phyloP scores from a whole-genome alignment of 108 stramenopile genomes.

The Cyclotella kingstonii region DNA sequence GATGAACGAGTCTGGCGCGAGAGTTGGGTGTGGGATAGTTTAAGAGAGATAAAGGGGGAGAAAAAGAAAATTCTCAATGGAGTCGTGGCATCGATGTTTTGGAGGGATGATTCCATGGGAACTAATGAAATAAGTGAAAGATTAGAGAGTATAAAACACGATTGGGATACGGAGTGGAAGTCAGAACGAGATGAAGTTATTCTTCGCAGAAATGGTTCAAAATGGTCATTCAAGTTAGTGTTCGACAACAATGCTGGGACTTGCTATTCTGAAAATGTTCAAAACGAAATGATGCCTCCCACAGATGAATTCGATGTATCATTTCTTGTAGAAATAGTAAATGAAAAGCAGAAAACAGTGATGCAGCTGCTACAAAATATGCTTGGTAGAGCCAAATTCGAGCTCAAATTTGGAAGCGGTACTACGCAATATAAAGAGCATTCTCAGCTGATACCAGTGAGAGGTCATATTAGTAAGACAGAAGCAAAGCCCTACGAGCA shows the following conservation, averaged over 20 bases:
- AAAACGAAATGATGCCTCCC: slow-evolving; percentile 29
- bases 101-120: slow-evolving; percentile 5
- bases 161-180: slow-evolving; percentile 23
- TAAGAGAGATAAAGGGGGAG: slow-evolving; percentile 7
- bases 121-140: slow-evolving; percentile 3
- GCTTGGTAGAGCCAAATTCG: slow-evolving; percentile 23
- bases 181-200: slow-evolving; percentile 12
- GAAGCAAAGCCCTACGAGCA: not conserved
- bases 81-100: slow-evolving; percentile 4
- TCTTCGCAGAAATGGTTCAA: slow-evolving; percentile 2
- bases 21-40: slow-evolving; percentile 21
- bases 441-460: not conserved
- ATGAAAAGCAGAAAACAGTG: slow-evolving; percentile 22
- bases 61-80: not conserved
- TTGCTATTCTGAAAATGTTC: slow-evolving; percentile 20
- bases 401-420: slow-evolving; percentile 6
- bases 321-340: slow-evolving; percentile 18
- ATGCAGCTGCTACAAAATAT: slow-evolving; percentile 35
- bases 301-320: slow-evolving; percentile 34
- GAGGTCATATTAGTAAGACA: too few relatives aligned
- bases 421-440: not conserved
- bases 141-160: not conserved
- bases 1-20: slow-evolving; percentile 38
- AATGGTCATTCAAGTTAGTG: slow-evolving; percentile 22
- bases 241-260: slow-evolving; percentile 30